Conservation (phyloP, 78 protist genomes). For the Emiliania huxleyi region DNA sequence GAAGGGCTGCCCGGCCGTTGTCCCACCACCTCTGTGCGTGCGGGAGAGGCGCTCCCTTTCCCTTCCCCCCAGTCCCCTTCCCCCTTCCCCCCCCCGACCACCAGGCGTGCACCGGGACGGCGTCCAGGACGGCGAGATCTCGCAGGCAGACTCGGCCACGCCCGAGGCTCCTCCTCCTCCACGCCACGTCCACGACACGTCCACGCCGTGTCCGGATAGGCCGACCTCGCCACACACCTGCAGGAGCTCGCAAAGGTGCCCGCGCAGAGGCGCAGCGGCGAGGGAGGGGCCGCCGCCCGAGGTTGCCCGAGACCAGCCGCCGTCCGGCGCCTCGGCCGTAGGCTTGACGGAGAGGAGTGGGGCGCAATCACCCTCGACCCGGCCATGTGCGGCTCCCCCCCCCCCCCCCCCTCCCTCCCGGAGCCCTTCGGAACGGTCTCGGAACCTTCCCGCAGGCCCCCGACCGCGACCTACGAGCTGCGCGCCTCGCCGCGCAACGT, state of each 20-base stretch:
- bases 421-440: too few species aligned
- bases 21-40: too few species aligned
- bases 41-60: too few species aligned
- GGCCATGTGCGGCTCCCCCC: too few species aligned
- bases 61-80: too few species aligned
- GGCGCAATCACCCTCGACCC: not conserved
- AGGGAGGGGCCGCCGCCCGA: not conserved
- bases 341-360: slow-evolving; percentile 24
- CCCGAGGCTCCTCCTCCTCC: too few species aligned
- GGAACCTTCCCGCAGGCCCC: too few species aligned
- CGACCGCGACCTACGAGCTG: not conserved
- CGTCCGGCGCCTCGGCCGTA: not conserved
- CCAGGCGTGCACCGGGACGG: not conserved
- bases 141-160: not conserved
- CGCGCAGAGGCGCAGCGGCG: not conserved
- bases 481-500: not conserved
- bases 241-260: not conserved
- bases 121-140: not conserved
- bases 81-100: too few species aligned
- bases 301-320: not conserved
- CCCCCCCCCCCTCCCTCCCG: too few species aligned
- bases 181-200: too few species aligned
- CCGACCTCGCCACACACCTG: not conserved
- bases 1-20: too few species aligned
- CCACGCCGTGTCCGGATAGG: not conserved